Evolutionary conservation across 495 filamentous ascomycete species (phyloP), one percentile per base, ranked within the genome.

Genomic region (Penicillium herquei): DNA sequence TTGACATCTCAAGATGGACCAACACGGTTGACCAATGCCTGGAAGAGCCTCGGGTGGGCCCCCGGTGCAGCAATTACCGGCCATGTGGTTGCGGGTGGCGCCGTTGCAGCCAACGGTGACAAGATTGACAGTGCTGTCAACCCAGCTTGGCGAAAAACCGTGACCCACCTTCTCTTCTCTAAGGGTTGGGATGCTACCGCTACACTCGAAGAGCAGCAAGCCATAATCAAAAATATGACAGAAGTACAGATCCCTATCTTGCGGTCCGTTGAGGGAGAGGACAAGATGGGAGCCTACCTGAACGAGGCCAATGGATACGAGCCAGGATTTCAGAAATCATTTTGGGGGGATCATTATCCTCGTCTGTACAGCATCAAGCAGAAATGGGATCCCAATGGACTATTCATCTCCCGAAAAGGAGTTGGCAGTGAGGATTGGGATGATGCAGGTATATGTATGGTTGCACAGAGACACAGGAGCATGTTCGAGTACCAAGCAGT

Each of bases 281-380:
- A 61, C 44, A 51, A 48, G 9, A 71, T 70, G 66, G 80, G 79
- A 6, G 67, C 76, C 1, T 82, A 83, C 57, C 32, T 74, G 55
- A 83, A 82, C 39, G 80, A 83, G 62, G 78, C 72, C 0, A 72
- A 81, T 58, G 56, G 68, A 2, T 71, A 77, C 51, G 78, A 80
- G 51, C 54, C 63, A 37, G 65, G 64, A 8, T 80, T 79, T 61
- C 78, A 78, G 51, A 32, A 66, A 18, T 72, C 73, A 6, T 82
- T 79, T 61, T 82, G 75, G 73, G 81, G 80, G 4, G 55, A 63
- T 4, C 80, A 82, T 51, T 81, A 83, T 56, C 61, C 52, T 13
- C 64, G 54, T 10, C 56, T 84, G 33, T 72, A 74, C 16, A 33
- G 41, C 3, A 54, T 81, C 6, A 83, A 83, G 67, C 64, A 71